Conservation (phyloP, 2,329 filamentous ascomycete genomes). For the Onygena corvina region DNA sequence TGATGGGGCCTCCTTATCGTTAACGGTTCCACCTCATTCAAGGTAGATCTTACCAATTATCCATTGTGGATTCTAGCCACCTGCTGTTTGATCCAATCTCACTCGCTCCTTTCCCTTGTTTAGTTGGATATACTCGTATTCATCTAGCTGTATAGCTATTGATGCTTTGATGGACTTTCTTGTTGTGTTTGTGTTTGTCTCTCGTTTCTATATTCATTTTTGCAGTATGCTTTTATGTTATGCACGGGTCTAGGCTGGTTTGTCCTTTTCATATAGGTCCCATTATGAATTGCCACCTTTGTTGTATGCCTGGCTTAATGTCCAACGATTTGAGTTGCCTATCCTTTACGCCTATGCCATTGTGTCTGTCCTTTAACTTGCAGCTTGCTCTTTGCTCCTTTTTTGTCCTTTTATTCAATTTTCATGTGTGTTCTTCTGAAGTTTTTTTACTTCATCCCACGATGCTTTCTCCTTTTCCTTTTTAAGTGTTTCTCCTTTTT, state of each 20-base stretch:
- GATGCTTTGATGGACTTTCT: constrained; percentile 2
- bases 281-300: constrained; percentile 3
- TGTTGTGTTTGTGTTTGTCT: neutral
- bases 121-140: constrained; percentile 8
- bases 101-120: neutral
- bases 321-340: neutral
- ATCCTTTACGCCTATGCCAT: neutral
- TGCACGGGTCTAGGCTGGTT: constrained; percentile 2
- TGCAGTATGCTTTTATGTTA: neutral
- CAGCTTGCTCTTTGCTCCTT: neutral
- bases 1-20: constrained; percentile 18
- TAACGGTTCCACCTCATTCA: constrained; percentile 7
- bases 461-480: constrained; percentile 3
- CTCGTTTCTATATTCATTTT: neutral
- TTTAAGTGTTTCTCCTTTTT: neutral
- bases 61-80: neutral
- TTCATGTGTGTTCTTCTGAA: neutral
- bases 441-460: neutral
- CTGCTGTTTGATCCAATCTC: neutral
- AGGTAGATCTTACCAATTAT: constrained; percentile 1
- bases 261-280: neutral
- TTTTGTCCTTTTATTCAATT: neutral
- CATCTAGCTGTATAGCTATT: constrained; percentile 6
- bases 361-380: neutral
- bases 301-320: constrained; percentile 1